Evolutionary conservation across 129 eudicot genomes (phyloP).

Genomic region (Flaveria brownii): DNA sequence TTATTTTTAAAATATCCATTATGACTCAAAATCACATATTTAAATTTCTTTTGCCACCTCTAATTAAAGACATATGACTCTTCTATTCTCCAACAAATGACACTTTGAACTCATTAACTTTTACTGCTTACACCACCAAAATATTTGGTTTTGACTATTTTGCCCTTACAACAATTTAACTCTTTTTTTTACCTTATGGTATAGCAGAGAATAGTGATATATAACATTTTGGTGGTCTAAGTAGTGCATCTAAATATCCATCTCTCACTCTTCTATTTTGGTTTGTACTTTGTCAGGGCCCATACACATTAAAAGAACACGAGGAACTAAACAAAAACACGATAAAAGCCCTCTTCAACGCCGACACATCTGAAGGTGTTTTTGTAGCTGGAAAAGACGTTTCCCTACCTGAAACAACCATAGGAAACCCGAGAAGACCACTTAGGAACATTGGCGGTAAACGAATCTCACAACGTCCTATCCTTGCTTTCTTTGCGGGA

Average conservation of each 20-base stretch:
- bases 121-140: neutral
- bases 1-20: no score
- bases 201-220: neutral
- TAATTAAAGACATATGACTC: neutral
- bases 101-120: neutral
- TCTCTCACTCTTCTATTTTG: slow-evolving; percentile 3
- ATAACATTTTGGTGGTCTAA: slow-evolving; percentile 1
- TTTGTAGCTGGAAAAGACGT: slow-evolving; percentile 69
- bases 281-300: slow-evolving; percentile 58
- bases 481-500: slow-evolving; percentile 93
- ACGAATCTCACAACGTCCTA: slow-evolving; percentile 74
- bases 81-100: neutral
- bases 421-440: slow-evolving; percentile 58
- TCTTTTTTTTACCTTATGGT: no score
- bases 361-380: slow-evolving; percentile 81
- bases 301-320: slow-evolving; percentile 72
- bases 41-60: no score
- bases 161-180: neutral
- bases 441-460: slow-evolving; percentile 77
- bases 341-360: slow-evolving; percentile 88
- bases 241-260: neutral
- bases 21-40: no score
- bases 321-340: slow-evolving; percentile 66
- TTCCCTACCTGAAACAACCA: slow-evolving; percentile 90
- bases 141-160: neutral